Conservation (phyloP, 768 basidiomycete species). For the Mycena vulgaris region DNA sequence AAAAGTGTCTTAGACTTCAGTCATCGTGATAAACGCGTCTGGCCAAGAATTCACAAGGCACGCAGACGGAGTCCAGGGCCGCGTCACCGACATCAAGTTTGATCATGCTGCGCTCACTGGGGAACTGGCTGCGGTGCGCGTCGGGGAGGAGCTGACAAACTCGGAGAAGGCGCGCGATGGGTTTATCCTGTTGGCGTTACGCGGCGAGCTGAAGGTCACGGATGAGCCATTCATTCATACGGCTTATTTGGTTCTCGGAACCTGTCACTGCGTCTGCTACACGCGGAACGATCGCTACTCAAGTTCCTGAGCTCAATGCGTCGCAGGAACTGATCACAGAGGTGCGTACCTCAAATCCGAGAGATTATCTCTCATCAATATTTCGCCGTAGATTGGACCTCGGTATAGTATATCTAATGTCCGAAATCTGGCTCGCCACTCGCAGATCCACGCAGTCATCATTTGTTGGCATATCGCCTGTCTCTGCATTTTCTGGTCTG, state of each 20-base stretch:
- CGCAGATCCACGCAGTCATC: too few relatives aligned
- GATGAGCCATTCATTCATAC: conserved; percentile 20
- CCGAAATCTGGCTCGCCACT: too few relatives aligned
- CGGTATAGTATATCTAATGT: too few relatives aligned
- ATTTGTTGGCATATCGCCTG: too few relatives aligned
- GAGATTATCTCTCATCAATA: too few relatives aligned
- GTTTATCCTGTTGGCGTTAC: conserved; percentile 11
- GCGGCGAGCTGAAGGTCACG: conserved; percentile 8
- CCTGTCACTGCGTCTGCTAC: not conserved
- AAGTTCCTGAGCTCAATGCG: not conserved
- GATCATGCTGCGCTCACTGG: conserved; percentile 40
- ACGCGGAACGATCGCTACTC: not conserved
- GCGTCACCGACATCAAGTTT: conserved; percentile 53
- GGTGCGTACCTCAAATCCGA: too few relatives aligned
- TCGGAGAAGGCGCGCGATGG: conserved; percentile 42
- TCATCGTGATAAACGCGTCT: conserved; percentile 52
- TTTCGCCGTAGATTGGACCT: too few relatives aligned
- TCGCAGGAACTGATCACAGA: too few relatives aligned
- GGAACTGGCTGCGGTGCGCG: conserved; percentile 47
- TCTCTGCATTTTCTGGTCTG: too few relatives aligned
- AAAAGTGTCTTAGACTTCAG: conserved; percentile 48
- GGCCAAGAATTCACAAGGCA: conserved; percentile 52
- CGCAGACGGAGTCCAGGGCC: conserved; percentile 50
- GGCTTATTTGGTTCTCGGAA: conserved; percentile 8
- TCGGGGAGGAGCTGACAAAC: conserved; percentile 55